phyloP scores from a whole-genome alignment of 192 early-diverging fungal genomes.

The Blastocladiella britannica region DNA sequence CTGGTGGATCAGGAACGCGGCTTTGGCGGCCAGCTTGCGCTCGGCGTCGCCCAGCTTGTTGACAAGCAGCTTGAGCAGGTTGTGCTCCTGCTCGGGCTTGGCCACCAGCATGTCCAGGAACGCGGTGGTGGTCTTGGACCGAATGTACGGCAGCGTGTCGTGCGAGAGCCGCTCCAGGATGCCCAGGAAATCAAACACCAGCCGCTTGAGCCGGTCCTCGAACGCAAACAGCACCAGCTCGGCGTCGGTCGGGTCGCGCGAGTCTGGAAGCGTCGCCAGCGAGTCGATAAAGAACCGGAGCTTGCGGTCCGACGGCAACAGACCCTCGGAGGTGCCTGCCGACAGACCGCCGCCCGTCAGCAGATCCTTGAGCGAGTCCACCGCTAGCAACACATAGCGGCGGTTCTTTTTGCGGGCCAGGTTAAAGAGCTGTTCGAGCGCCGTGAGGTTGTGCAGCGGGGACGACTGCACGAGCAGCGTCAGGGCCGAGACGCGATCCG shows the following conservation, averaged over 20 bases:
- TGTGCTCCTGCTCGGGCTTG: conserved; percentile 94
- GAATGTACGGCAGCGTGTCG: conserved; percentile 67
- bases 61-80: conserved; percentile 70
- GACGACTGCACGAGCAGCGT: conserved; percentile 81
- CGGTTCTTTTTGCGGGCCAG: conserved; percentile 83
- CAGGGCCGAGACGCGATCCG: conserved; percentile 81
- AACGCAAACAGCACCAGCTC: conserved; percentile 83
- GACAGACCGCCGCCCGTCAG: conserved; percentile 31
- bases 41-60: conserved; percentile 92
- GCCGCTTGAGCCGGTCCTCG: conserved; percentile 81
- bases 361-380: conserved; percentile 78
- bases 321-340: background rate
- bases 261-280: conserved; percentile 42
- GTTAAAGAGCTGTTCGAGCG: conserved; percentile 49
- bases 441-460: conserved; percentile 55
- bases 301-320: conserved; percentile 68
- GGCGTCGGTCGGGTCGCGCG: conserved; percentile 28
- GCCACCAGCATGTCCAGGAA: conserved; percentile 53
- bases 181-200: conserved; percentile 77
- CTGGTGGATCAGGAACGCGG: conserved; percentile 52
- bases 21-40: conserved; percentile 65
- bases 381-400: conserved; percentile 62
- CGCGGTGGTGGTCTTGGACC: conserved; percentile 54
- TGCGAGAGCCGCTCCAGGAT: conserved; percentile 67
- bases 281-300: conserved; percentile 85